Conservation (phyloP, 164 flowering plant genomes). For the Aristolochia fimbriata region DNA sequence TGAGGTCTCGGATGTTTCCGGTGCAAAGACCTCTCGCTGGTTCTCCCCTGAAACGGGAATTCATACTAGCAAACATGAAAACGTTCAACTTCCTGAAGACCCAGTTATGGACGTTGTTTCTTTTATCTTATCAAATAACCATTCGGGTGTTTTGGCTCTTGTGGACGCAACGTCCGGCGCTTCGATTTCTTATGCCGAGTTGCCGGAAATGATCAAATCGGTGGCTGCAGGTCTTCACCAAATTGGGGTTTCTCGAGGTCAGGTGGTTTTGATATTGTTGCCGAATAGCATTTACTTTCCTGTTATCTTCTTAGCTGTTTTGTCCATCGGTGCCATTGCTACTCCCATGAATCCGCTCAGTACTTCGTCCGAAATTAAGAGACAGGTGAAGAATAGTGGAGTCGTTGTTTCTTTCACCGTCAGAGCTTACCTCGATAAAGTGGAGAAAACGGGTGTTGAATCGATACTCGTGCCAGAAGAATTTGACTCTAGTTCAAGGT, state of each 20-base stretch:
- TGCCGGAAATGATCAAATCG: conserved; percentile 39
- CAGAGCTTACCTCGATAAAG: conserved; percentile 12
- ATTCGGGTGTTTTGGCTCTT: conserved; percentile 40
- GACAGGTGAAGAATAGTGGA: conserved; percentile 26
- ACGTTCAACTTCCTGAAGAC: conserved; percentile 33
- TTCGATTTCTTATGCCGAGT: conserved; percentile 40
- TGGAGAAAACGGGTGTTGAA: conserved; percentile 25
- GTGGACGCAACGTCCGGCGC: conserved; percentile 60
- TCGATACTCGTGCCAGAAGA: conserved; percentile 36
- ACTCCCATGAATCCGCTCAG: conserved; percentile 62
- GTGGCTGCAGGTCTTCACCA: conserved; percentile 46
- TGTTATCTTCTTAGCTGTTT: conserved; percentile 39
- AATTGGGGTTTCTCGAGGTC: conserved; percentile 47
- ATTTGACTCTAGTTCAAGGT: background rate
- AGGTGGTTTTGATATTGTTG: conserved; percentile 48
- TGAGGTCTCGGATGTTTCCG: background rate
- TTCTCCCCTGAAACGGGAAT: conserved; percentile 55
- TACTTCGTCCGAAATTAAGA: conserved; percentile 35
- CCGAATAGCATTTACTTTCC: conserved; percentile 64
- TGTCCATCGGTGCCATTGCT: conserved; percentile 54
- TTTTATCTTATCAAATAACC: conserved; percentile 47
- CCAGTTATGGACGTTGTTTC: conserved; percentile 56
- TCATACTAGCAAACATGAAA: conserved; percentile 34
- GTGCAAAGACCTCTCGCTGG: conserved; percentile 18
- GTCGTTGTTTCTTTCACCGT: conserved; percentile 29